These are phyloP conservation scores for Moesziomyces sp. DNA, from an alignment of 1,284 basidiomycete genomes.

Conservation along the genomic window DNA sequence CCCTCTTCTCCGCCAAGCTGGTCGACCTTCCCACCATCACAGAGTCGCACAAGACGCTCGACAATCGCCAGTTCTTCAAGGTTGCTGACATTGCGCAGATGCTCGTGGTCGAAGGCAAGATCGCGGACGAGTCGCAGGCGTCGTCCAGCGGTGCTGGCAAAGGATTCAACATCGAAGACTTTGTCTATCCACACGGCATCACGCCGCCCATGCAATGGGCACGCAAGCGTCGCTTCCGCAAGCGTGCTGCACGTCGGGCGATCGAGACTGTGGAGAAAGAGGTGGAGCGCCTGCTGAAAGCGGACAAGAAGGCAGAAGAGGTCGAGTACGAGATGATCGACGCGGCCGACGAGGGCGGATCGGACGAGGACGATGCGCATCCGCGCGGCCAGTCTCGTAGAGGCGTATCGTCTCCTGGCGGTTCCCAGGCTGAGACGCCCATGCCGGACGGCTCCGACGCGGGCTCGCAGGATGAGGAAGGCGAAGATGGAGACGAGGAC, in stretches of 20 bases:
- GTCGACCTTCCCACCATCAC: constrained; percentile 95
- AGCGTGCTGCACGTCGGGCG: constrained; percentile 85
- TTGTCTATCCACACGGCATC: constrained; percentile 95
- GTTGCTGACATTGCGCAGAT: constrained; percentile 91
- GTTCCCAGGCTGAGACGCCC: constrained; percentile 39
- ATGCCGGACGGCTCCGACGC: constrained; percentile 29
- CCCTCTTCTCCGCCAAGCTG: constrained; percentile 86
- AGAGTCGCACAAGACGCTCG: constrained; percentile 95
- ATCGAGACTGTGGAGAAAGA: constrained; percentile 98
- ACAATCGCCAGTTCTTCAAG: constrained; percentile 94
- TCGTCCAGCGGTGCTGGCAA: constrained; percentile 75
- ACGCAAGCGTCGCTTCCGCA: constrained; percentile 91
- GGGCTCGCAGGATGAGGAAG: constrained; percentile 38
- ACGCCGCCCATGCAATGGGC: constrained; percentile 92
- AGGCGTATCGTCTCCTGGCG: constrained; percentile 56
- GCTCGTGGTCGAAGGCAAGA: constrained; percentile 61
- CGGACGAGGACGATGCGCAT: constrained; percentile 49
- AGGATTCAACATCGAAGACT: constrained; percentile 90
- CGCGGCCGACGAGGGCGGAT: constrained; percentile 59
- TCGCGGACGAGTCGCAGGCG: constrained; percentile 73
- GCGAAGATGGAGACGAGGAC: constrained; percentile 32
- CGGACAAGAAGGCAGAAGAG: constrained; percentile 82
- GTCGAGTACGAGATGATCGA: constrained; percentile 70
- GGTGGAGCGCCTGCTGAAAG: constrained; percentile 88
- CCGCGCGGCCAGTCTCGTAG: constrained; percentile 22